Conservation (phyloP, 768 basidiomycete species). For the Phylloporus scabripes region DNA sequence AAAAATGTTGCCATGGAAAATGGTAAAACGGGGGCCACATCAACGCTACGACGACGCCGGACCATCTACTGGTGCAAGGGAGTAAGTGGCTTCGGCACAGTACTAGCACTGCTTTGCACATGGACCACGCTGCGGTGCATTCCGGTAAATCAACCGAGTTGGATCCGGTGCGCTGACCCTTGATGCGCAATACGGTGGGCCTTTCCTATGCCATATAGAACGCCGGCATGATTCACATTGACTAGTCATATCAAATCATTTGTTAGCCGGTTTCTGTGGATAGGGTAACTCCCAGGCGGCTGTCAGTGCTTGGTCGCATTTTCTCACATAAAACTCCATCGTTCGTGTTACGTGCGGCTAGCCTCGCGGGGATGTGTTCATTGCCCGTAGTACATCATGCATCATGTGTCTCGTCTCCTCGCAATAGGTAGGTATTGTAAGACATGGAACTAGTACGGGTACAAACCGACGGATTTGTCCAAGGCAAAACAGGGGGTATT, state of each 20-base stretch:
- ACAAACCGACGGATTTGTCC: too few species aligned
- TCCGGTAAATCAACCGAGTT: not conserved
- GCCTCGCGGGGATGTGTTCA: not conserved
- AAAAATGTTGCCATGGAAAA: conserved; percentile 12
- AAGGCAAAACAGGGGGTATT: conserved; percentile 18
- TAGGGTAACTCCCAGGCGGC: not conserved
- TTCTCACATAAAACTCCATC: too few species aligned
- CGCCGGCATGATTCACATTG: not conserved
- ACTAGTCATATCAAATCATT: not conserved
- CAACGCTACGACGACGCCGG: not conserved
- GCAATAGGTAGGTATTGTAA: not conserved
- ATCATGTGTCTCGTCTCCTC: not conserved
- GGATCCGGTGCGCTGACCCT: conserved; percentile 7
- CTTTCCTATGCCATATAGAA: not conserved
- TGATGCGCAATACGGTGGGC: conserved; percentile 2
- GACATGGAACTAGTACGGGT: too few species aligned
- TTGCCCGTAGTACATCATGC: not conserved
- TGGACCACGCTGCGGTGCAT: not conserved
- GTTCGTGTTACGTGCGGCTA: not conserved
- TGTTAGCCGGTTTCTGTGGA: conserved; percentile 9
- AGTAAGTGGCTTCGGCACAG: not conserved
- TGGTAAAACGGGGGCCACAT: not conserved
- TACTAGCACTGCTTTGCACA: conserved; percentile 4
- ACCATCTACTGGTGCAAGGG: not conserved
- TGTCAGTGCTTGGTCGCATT: too few species aligned